Base-by-base conservation (phyloP, 169 alveolate species). In the Plasmodium berghei region DNA sequence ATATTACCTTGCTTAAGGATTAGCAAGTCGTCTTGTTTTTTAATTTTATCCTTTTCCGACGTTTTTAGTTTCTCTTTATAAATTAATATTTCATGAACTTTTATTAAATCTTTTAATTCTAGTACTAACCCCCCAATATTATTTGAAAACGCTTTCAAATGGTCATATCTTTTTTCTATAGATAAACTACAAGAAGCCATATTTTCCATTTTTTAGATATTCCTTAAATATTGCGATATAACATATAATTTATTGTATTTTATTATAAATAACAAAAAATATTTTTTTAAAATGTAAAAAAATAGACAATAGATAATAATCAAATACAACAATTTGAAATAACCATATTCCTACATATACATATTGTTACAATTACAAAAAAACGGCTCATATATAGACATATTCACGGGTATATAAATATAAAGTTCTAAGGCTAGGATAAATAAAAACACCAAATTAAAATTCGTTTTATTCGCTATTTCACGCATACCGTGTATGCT, bases 41-140 rank as follows among this genome's bases (percentile, higher is more conserved):
- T 48, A 26, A 66, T 34, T 58, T 67, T 69, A 18, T 67, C 80
- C 22, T 80, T 80, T 67, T 80, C 75, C 12, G 64, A 56, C 18
- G 48, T 66, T 34, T 48, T 67, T 54, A 80, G 34, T 59, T 80
- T 80, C 61, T 66, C 90, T 54, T 80, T 80, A 80, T 80, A 80
- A 10, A 80, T 67, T 80, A 80, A 80, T 56, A 80, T 80, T 67
- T 80, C 90, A 52, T 80, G 90, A 49, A 80, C 77, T 80, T 80
- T 80, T 67, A 80, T 69, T 49, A 80, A 69, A 52, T 80, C 90
- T 28, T 80, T 80, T 62, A 80, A 80, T 49, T 80, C 90, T 40
- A 16, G 22, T 45, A 80, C 8, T 72, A 80, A 54, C 58, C 63
- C 71, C 5, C 63, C 52, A 26, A 80, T 58, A 9, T 80, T 67